Evolutionary conservation across 1,284 basidiomycete species (phyloP).

Genomic region (Ustilago nuda): DNA sequence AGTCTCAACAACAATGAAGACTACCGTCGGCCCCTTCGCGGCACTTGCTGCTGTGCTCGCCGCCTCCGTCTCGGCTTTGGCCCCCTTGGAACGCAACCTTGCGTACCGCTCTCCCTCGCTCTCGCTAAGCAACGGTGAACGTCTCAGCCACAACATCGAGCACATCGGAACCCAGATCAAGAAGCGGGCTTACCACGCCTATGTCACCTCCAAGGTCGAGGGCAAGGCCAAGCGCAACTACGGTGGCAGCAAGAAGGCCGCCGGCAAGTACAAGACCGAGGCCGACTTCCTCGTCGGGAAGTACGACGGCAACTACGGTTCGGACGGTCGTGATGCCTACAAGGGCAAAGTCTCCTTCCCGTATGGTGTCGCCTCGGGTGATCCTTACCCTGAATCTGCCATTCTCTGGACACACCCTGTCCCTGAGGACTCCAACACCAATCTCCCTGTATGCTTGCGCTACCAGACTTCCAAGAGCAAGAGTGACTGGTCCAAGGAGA

Average conservation of each 20-base stretch:
- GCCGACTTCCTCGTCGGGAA: constrained; percentile 54
- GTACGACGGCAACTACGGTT: constrained; percentile 43
- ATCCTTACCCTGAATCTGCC: constrained; percentile 75
- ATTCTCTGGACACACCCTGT: constrained; percentile 74
- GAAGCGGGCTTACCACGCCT: constrained; percentile 44
- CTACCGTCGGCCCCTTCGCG: constrained; percentile 23
- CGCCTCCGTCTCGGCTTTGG: constrained; percentile 42
- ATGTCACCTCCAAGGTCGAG: constrained; percentile 35
- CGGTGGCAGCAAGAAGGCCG: constrained; percentile 16
- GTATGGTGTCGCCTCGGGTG: constrained; percentile 73
- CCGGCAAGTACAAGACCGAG: constrained; percentile 28
- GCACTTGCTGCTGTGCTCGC: constrained; percentile 32
- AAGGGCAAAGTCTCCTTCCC: constrained; percentile 63
- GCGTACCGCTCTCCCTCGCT: constrained; percentile 57
- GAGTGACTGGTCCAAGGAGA: constrained; percentile 60
- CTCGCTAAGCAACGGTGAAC: constrained; percentile 34
- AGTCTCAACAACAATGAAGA: constrained; percentile 29
- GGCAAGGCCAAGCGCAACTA: constrained; percentile 43
- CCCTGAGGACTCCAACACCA: constrained; percentile 55
- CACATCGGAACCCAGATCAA: constrained; percentile 36
- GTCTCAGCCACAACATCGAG: constrained; percentile 49
- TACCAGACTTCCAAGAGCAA: constrained; percentile 71
- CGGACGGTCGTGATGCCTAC: constrained; percentile 49
- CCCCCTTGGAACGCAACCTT: constrained; percentile 55
- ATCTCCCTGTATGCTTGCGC: constrained; percentile 75